Conservation (phyloP, 169 alveolate genomes). For the Plasmodium sp. region DNA sequence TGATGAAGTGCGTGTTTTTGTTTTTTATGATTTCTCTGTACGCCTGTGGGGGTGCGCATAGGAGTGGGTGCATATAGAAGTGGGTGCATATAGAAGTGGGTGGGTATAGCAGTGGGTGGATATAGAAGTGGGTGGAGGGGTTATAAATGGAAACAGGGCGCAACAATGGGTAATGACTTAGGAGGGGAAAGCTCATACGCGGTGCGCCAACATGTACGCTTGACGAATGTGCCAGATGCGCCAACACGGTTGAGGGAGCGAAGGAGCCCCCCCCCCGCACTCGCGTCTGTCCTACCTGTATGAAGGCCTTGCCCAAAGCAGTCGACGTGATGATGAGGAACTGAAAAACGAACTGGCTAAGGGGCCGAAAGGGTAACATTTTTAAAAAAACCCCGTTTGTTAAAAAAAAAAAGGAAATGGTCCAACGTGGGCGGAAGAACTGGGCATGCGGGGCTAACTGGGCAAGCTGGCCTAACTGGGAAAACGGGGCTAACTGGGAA, state of each 20-base stretch:
- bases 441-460: neutral
- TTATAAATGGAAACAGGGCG: neutral
- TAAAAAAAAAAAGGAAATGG: neutral
- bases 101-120: neutral
- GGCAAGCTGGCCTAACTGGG: neutral
- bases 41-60: constrained; percentile 45
- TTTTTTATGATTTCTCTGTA: constrained; percentile 57
- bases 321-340: constrained; percentile 59
- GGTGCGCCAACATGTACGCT: neutral
- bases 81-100: neutral
- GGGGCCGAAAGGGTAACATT: constrained; percentile 70
- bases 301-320: constrained; percentile 67
- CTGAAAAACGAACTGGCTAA: constrained; percentile 68
- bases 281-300: constrained; percentile 25
- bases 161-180: neutral
- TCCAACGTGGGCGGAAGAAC: neutral
- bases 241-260: neutral
- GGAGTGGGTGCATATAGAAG: neutral
- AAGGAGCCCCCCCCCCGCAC: neutral
- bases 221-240: neutral
- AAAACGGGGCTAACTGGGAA: neutral
- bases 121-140: neutral
- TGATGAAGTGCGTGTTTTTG: constrained; percentile 50
- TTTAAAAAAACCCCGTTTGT: constrained; percentile 7
- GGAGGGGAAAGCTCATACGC: neutral